Evolutionary conservation across 352 stramenopile genomes (phyloP).

Genomic region (Pythium aristosporum): DNA sequence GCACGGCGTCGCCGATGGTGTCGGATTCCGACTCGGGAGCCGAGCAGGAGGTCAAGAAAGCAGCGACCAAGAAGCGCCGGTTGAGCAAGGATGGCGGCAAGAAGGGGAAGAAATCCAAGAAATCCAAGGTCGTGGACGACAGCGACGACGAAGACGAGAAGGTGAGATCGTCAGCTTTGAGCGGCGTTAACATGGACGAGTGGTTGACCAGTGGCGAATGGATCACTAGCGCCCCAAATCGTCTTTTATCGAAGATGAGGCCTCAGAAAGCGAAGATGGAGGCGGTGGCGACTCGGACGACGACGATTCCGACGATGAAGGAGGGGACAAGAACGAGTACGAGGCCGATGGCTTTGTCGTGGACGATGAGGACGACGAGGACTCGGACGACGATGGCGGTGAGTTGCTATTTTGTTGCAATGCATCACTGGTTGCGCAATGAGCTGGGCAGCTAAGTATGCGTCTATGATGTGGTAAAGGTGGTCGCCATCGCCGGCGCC

Average conservation of each 20-base stretch:
- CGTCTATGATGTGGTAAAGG: constrained; percentile 26
- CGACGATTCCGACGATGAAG: constrained; percentile 76
- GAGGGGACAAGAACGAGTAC: constrained; percentile 87
- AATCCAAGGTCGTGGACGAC: constrained; percentile 47
- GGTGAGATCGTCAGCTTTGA: constrained; percentile 22
- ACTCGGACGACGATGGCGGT: constrained; percentile 71
- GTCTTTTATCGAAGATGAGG: constrained; percentile 87
- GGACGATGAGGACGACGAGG: constrained; percentile 75
- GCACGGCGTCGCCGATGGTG: constrained; percentile 70
- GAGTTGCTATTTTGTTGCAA: constrained; percentile 22
- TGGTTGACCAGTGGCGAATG: neutral
- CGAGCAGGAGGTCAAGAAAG: constrained; percentile 39
- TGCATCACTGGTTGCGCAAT: constrained; percentile 2
- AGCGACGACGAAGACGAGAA: constrained; percentile 70
- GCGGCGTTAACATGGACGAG: neutral
- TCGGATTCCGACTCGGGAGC: constrained; percentile 83
- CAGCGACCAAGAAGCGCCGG: constrained; percentile 67
- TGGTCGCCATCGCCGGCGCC: constrained; percentile 60
- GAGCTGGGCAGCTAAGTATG: constrained; percentile 20
- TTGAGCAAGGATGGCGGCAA: constrained; percentile 50
- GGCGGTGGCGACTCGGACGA: constrained; percentile 58
- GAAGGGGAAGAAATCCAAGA: constrained; percentile 66
- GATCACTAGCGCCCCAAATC: constrained; percentile 63
- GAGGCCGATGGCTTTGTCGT: constrained; percentile 89
- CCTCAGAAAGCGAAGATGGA: constrained; percentile 84